A percentile compares a stretch with the other conserved stretches of the same genome.
phyloP scores from a whole-genome alignment of 371 early-diverging fungal species.

The Amoeboradix gromovi region DNA sequence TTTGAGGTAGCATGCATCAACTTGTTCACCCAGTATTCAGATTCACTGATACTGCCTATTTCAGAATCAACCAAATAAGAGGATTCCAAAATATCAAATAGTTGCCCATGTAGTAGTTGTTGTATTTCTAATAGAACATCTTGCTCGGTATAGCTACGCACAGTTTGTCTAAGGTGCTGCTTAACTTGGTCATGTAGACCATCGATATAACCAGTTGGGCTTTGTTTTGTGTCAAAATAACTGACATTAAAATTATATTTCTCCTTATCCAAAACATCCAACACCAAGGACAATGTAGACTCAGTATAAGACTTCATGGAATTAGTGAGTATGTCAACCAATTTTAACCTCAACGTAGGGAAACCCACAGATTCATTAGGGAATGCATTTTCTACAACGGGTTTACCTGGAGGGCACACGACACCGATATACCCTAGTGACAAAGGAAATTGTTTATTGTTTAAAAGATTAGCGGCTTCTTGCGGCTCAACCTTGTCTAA shows the following conservation, averaged over 20 bases:
- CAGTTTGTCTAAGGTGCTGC: slow-evolving; percentile 8
- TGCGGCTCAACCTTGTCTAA: slow-evolving; percentile 83
- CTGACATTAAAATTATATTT: neutral
- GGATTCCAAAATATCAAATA: slow-evolving; percentile 61
- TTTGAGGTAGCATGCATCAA: slow-evolving; percentile 46
- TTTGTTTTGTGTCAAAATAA: neutral
- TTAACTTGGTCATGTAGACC: slow-evolving; percentile 1
- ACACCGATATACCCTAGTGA: slow-evolving; percentile 92
- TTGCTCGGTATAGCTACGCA: slow-evolving; percentile 38
- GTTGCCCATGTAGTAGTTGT: slow-evolving; percentile 51
- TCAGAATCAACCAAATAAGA: slow-evolving; percentile 65
- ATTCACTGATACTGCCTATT: slow-evolving; percentile 15
- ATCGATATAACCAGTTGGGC: neutral
- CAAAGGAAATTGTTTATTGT: slow-evolving; percentile 66
- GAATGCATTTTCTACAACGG: slow-evolving; percentile 1
- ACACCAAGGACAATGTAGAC: neutral
- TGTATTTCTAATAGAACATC: slow-evolving; percentile 63
- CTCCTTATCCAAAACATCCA: neutral
- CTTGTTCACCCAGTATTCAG: slow-evolving; percentile 35
- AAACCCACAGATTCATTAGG: slow-evolving; percentile 1
- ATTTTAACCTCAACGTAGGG: neutral
- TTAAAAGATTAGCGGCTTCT: slow-evolving; percentile 43
- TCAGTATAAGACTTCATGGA: slow-evolving; percentile 7
- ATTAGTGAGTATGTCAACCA: slow-evolving; percentile 5
- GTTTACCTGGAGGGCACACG: slow-evolving; percentile 37